These are phyloP conservation scores for Zygosaccharomyces pseudorouxii DNA, from an alignment of 805 yeast genomes.

Conservation along the genomic window DNA sequence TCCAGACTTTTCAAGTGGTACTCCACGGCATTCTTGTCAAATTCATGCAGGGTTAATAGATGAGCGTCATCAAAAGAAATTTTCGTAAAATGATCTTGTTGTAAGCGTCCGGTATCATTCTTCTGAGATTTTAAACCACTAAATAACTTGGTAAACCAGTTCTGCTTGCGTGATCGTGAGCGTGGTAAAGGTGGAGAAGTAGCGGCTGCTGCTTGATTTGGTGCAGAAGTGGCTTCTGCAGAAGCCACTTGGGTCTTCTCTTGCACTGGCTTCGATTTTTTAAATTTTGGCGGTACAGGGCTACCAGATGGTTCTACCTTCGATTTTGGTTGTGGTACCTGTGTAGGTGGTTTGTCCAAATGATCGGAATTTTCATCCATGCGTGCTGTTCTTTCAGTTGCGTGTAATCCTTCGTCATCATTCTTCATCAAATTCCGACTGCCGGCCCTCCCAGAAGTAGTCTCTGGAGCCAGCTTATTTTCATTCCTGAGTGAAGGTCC, in stretches of 20 bases:
- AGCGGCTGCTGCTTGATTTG: not conserved
- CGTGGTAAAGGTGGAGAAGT: not conserved
- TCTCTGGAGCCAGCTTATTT: not conserved
- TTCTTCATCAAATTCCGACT: not conserved
- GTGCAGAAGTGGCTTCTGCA: not conserved
- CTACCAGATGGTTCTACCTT: not conserved
- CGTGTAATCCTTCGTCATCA: constrained; percentile 5
- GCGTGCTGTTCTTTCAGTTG: not conserved
- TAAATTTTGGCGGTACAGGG: not conserved
- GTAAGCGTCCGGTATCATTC: constrained; percentile 8
- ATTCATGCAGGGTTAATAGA: constrained; percentile 25
- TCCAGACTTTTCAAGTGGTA: constrained; percentile 24
- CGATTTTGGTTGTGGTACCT: not conserved
- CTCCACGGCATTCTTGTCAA: constrained; percentile 26
- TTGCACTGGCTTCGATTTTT: not conserved
- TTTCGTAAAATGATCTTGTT: constrained; percentile 22
- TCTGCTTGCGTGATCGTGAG: constrained; percentile 7
- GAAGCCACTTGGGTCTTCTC: not conserved
- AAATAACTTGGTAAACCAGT: constrained; percentile 30
- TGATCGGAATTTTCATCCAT: not conserved
- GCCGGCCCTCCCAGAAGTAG: not conserved
- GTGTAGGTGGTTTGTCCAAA: not conserved
- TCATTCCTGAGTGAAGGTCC: not conserved
- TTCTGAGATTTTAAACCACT: constrained; percentile 17
- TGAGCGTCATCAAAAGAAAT: constrained; percentile 31